A percentile compares a stretch with the other conserved stretches of the same genome.
These are phyloP conservation scores for Scedosporium minutisporum DNA, from an alignment of 2,329 filamentous ascomycete genomes.

Conservation along the genomic window DNA sequence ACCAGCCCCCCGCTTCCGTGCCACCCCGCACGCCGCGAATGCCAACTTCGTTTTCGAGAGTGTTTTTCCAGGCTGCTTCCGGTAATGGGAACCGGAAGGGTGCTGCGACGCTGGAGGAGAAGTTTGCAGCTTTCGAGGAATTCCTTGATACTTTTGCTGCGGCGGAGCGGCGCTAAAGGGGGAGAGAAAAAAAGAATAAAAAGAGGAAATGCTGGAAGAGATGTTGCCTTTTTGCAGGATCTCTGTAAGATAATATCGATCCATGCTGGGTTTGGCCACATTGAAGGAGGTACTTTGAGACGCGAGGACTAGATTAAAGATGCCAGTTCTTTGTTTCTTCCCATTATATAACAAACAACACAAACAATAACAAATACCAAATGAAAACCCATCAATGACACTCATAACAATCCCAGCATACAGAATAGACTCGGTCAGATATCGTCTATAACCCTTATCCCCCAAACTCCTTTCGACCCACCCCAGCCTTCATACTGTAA, in stretches of 20 bases:
- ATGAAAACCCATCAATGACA: neutral
- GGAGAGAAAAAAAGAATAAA: neutral
- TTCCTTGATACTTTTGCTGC: slow-evolving; percentile 9
- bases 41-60: neutral
- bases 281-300: neutral
- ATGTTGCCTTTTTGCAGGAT: no score
- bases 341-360: no score
- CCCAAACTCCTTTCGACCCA: neutral
- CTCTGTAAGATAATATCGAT: neutral
- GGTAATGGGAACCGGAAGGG: neutral
- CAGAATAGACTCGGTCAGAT: neutral
- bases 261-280: neutral
- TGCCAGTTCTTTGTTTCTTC: no score
- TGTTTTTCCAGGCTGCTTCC: neutral
- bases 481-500: neutral
- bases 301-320: neutral
- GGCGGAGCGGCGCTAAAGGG: neutral
- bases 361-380: neutral
- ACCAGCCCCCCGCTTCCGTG: neutral
- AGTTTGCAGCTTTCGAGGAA: slow-evolving; percentile 10
- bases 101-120: slow-evolving; percentile 8
- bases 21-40: neutral
- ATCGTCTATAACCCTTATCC: neutral
- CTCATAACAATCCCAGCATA: neutral
- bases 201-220: neutral